A percentile compares a stretch with the other conserved stretches of the same genome.
phyloP scores from a whole-genome alignment of 192 early-diverging fungal genomes.

The Backusella tuberculispora region DNA sequence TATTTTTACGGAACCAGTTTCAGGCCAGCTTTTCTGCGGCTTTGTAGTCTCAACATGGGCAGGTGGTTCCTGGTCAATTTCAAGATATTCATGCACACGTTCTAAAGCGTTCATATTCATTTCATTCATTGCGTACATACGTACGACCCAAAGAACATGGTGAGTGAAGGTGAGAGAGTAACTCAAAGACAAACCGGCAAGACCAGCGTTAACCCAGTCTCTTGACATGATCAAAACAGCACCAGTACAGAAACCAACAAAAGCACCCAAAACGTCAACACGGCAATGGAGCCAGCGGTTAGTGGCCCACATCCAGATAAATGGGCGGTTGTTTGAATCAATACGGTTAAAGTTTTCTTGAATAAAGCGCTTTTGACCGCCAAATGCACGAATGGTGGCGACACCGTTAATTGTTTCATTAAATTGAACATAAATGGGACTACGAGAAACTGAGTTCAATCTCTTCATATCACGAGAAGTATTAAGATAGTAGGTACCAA shows the following conservation, averaged over 20 bases:
- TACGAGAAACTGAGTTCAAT: slow-evolving; percentile 73
- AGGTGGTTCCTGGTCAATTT: slow-evolving; percentile 78
- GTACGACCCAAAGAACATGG: slow-evolving; percentile 79
- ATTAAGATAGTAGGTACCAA: slow-evolving; percentile 73
- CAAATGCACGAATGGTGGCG: slow-evolving; percentile 85
- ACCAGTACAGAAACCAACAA: slow-evolving; percentile 75
- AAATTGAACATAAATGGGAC: slow-evolving; percentile 80
- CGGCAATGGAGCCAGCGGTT: slow-evolving; percentile 90
- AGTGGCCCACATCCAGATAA: slow-evolving; percentile 82
- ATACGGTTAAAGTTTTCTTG: slow-evolving; percentile 58
- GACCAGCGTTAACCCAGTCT: slow-evolving; percentile 72
- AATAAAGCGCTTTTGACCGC: slow-evolving; percentile 67
- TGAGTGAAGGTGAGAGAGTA: slow-evolving; percentile 87
- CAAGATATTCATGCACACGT: slow-evolving; percentile 82
- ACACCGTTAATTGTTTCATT: slow-evolving; percentile 78
- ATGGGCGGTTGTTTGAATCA: slow-evolving; percentile 84
- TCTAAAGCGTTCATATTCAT: slow-evolving; percentile 89
- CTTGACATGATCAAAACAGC: slow-evolving; percentile 60
- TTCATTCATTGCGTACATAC: slow-evolving; percentile 82
- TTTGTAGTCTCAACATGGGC: slow-evolving; percentile 2
- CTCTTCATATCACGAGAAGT: slow-evolving; percentile 89
- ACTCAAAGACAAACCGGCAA: slow-evolving; percentile 85
- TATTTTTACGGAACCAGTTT: slow-evolving; percentile 68
- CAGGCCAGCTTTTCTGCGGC: slow-evolving; percentile 61
- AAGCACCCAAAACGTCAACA: slow-evolving; percentile 76